Evolutionary conservation across 1,284 basidiomycete genomes (phyloP).

Genomic region (Sporisorium graminicola): DNA sequence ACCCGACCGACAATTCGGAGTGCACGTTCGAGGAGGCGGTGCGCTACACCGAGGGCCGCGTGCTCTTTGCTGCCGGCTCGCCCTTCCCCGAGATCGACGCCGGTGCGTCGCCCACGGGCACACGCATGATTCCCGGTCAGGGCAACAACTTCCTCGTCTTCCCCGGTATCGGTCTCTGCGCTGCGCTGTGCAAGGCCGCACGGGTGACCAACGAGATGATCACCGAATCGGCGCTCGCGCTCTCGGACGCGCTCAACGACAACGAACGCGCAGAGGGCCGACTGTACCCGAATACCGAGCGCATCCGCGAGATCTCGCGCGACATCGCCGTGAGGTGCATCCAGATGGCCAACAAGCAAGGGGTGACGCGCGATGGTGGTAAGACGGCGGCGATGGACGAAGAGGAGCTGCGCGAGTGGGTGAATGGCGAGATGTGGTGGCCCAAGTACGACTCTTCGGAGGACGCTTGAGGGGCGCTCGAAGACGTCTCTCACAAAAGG

Average conservation of each 20-base stretch:
- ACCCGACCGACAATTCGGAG: slow-evolving; percentile 85
- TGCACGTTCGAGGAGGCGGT: slow-evolving; percentile 83
- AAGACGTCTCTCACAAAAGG: background rate
- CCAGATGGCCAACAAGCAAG: slow-evolving; percentile 64
- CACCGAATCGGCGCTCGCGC: slow-evolving; percentile 76
- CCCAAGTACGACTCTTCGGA: slow-evolving; percentile 55
- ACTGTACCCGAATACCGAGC: slow-evolving; percentile 63
- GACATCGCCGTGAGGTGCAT: slow-evolving; percentile 63
- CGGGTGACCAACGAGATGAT: slow-evolving; percentile 82
- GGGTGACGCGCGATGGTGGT: slow-evolving; percentile 58
- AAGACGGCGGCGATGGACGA: slow-evolving; percentile 61
- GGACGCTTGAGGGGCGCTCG: slow-evolving; percentile 14
- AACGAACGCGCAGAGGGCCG: slow-evolving; percentile 75
- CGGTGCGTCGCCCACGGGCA: slow-evolving; percentile 73
- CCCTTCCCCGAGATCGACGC: slow-evolving; percentile 80
- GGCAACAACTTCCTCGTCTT: slow-evolving; percentile 81
- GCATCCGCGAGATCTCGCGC: slow-evolving; percentile 63
- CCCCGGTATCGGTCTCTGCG: slow-evolving; percentile 64
- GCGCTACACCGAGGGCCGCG: slow-evolving; percentile 74
- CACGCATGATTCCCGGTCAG: slow-evolving; percentile 82
- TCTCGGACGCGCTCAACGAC: slow-evolving; percentile 80
- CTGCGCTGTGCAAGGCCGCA: slow-evolving; percentile 77
- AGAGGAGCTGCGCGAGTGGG: slow-evolving; percentile 61
- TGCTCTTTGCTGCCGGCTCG: slow-evolving; percentile 90
- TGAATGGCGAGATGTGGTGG: slow-evolving; percentile 65